phyloP scores from a whole-genome alignment of 768 basidiomycete genomes.

The Gloeostereum incarnatum region DNA sequence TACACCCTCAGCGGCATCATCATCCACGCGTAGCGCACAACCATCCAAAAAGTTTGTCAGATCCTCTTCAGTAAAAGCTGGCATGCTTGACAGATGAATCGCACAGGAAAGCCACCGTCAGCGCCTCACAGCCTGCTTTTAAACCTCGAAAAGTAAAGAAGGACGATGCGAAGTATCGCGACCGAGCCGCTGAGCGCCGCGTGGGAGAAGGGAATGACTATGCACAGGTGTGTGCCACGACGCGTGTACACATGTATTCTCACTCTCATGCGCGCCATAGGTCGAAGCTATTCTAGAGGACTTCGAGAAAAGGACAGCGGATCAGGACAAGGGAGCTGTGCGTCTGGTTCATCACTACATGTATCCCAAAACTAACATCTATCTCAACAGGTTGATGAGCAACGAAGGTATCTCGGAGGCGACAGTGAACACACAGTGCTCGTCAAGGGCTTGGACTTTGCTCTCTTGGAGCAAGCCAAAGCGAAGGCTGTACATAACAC shows the following conservation, averaged over 20 bases:
- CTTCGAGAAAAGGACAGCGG: conserved; percentile 60
- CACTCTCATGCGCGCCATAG: conserved; percentile 23
- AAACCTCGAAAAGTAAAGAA: conserved; percentile 79
- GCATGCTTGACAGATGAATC: conserved; percentile 2
- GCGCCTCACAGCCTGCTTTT: conserved; percentile 55
- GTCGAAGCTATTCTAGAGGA: conserved; percentile 78
- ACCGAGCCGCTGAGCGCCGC: conserved; percentile 70
- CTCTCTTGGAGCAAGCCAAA: conserved; percentile 78
- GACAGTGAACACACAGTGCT: conserved; percentile 81
- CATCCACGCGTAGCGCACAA: conserved; percentile 21
- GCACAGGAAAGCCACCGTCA: conserved; percentile 21
- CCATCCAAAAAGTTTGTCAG: conserved; percentile 17
- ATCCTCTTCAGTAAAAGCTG: conserved; percentile 12
- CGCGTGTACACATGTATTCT: too few species aligned
- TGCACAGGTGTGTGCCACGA: conserved; percentile 56
- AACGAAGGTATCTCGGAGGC: conserved; percentile 74
- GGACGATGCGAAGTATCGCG: conserved; percentile 48
- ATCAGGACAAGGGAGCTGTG: conserved; percentile 50
- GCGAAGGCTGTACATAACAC: conserved; percentile 47
- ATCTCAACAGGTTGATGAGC: conserved; percentile 49
- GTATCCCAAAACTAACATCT: background rate
- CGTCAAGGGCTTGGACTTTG: conserved; percentile 85
- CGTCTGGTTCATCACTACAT: too few species aligned
- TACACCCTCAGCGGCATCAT: conserved; percentile 12
- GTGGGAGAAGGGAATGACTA: conserved; percentile 62